Percentiles rank a stretch among this genome's conserved stretches.
Evolutionary conservation across 2,329 filamentous ascomycete species (phyloP).

Genomic region (Sarocladium strictum): DNA sequence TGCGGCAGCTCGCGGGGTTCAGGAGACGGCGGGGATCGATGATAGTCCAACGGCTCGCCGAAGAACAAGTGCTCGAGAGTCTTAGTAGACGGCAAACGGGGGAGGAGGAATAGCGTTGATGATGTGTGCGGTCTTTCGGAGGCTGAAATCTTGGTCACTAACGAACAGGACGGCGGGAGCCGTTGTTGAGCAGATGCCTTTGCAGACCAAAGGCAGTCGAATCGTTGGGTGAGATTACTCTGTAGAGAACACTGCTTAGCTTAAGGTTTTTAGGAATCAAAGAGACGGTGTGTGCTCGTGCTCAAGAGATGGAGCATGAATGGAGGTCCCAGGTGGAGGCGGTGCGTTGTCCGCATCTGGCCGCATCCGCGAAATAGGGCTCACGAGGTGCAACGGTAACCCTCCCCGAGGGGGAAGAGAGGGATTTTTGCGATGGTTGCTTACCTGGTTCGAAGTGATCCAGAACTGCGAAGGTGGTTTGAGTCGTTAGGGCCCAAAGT

Average conservation of each 20-base stretch:
- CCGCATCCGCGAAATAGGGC: background rate
- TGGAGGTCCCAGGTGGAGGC: background rate
- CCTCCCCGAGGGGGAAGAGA: background rate
- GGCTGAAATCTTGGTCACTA: conserved; percentile 65
- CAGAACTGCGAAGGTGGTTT: background rate
- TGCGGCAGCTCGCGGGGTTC: conserved; percentile 91
- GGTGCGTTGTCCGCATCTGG: background rate
- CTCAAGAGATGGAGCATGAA: background rate
- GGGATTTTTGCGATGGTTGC: background rate
- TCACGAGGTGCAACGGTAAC: background rate
- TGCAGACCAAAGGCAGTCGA: conserved; percentile 60
- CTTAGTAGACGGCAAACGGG: conserved; percentile 41
- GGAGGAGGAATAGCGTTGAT: conserved; percentile 61
- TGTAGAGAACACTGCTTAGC: background rate
- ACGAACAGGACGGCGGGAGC: conserved; percentile 58
- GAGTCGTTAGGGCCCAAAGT: background rate
- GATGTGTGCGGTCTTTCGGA: conserved; percentile 58
- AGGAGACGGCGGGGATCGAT: conserved; percentile 48
- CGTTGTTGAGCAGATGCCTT: conserved; percentile 56
- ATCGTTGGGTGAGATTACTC: background rate
- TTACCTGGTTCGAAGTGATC: background rate
- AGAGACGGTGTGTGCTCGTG: background rate
- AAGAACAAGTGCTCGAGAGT: conserved; percentile 44
- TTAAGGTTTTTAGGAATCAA: background rate
- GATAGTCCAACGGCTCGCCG: conserved; percentile 34